Conservation (phyloP, 345 rosid genomes). For the Conringia planisiliqua region DNA sequence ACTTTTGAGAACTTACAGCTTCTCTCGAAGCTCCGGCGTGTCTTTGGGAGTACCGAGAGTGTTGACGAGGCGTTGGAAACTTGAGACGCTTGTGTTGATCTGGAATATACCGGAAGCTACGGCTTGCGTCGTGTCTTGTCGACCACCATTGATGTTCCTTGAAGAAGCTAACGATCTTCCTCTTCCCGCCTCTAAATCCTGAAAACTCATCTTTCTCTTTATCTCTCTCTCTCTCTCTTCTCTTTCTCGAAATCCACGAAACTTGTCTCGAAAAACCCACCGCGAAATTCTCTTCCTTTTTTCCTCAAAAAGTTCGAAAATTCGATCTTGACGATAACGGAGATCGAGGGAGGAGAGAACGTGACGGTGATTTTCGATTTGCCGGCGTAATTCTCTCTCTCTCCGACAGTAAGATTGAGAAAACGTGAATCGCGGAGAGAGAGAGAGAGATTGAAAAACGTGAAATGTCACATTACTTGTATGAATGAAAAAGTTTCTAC, state of each 20-base stretch:
- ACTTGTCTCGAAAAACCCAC: conserved; percentile 26
- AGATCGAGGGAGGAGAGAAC: background rate
- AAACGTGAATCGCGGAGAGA: conserved; percentile 27
- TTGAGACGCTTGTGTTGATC: conserved; percentile 84
- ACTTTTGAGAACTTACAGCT: conserved; percentile 57
- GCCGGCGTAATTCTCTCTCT: conserved; percentile 3
- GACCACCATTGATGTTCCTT: conserved; percentile 44
- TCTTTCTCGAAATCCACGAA: background rate
- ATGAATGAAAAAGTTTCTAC: background rate
- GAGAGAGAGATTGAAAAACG: conserved; percentile 1
- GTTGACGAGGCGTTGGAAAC: conserved; percentile 87
- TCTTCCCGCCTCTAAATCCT: conserved; percentile 72
- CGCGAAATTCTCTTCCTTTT: background rate
- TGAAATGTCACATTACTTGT: conserved; percentile 29
- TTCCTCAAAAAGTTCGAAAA: background rate
- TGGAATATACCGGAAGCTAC: conserved; percentile 91
- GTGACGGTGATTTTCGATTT: conserved; percentile 1
- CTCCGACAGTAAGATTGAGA: conserved; percentile 4
- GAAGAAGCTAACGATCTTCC: conserved; percentile 55
- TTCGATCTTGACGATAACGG: background rate
- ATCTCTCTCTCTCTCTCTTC: background rate
- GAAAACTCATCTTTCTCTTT: conserved; percentile 65
- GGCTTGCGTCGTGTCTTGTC: conserved; percentile 76
- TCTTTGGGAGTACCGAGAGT: conserved; percentile 97
- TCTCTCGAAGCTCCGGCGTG: conserved; percentile 90